Percentiles rank a stretch among this genome's conserved stretches.
These are phyloP conservation scores for Ophiostoma quercus DNA, from an alignment of 2,329 filamentous ascomycete species.

Conservation along the genomic window DNA sequence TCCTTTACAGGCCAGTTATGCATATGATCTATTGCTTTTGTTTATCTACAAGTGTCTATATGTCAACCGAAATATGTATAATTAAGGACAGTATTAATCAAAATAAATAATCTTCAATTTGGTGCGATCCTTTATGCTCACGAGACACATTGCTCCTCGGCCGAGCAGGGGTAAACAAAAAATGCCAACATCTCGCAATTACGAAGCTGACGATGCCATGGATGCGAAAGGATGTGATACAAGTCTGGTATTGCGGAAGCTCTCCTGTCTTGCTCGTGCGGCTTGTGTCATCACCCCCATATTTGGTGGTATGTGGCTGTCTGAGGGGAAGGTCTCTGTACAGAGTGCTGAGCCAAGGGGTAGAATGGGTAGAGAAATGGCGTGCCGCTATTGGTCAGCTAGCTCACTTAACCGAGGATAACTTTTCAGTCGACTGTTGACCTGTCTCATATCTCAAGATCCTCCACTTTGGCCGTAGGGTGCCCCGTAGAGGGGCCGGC, in stretches of 20 bases:
- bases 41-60: background rate
- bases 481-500: constrained; percentile 9
- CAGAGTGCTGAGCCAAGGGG: background rate
- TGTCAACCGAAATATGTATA: background rate
- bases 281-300: constrained; percentile 2
- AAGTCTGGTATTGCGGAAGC: constrained; percentile 8
- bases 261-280: background rate
- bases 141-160: background rate
- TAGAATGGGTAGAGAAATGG: background rate
- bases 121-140: background rate
- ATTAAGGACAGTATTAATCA: no score
- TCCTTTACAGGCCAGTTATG: background rate
- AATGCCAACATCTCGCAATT: background rate
- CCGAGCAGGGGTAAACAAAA: background rate
- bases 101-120: no score
- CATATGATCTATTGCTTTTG: no score
- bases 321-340: background rate
- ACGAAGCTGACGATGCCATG: constrained; percentile 6
- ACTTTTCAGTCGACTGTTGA: background rate
- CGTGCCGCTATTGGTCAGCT: background rate
- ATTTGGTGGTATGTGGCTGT: constrained; percentile 1
- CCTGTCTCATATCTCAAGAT: constrained; percentile 9
- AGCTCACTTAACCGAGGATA: constrained; percentile 12
- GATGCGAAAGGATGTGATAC: constrained; percentile 1
- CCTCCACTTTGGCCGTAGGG: constrained; percentile 5